Evolutionary conservation across 139 green algal species (phyloP).

Genomic region (Picochlorum sp.): DNA sequence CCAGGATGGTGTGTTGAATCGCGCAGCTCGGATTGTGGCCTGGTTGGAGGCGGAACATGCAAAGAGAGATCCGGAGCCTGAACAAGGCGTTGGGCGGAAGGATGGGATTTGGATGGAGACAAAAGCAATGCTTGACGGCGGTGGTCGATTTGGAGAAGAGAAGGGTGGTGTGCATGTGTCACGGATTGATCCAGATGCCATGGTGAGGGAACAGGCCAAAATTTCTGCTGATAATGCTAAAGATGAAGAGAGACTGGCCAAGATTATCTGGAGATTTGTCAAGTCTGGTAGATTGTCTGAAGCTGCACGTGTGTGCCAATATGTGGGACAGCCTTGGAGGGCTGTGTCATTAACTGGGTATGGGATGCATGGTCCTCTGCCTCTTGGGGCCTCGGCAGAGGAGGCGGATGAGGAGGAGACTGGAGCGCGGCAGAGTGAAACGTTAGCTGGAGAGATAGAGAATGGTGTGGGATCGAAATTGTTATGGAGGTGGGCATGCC

Average conservation of each 20-base stretch:
- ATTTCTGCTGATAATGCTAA: conserved; percentile 31
- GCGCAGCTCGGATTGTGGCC: conserved; percentile 42
- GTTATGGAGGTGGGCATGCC: conserved; percentile 63
- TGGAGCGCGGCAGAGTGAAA: conserved; percentile 40
- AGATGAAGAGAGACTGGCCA: conserved; percentile 51
- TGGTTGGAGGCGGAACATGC: conserved; percentile 56
- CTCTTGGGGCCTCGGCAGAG: conserved; percentile 47
- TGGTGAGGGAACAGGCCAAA: conserved; percentile 24
- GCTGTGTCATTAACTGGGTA: conserved; percentile 46
- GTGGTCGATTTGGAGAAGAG: not conserved
- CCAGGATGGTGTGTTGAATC: conserved; percentile 27
- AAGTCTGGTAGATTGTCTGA: conserved; percentile 48
- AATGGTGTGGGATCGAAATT: conserved; percentile 25
- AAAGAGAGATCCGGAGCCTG: conserved; percentile 6
- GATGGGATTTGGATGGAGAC: conserved; percentile 68
- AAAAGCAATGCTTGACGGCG: conserved; percentile 8
- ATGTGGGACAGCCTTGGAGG: conserved; percentile 62
- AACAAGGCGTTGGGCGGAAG: not conserved
- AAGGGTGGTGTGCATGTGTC: conserved; percentile 17
- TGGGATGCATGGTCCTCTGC: conserved; percentile 46
- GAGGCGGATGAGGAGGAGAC: conserved; percentile 13
- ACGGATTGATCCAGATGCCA: conserved; percentile 72
- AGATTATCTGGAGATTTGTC: conserved; percentile 59
- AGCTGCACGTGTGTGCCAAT: conserved; percentile 34
- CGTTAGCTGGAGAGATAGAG: conserved; percentile 31